phyloP scores from a whole-genome alignment of 805 yeast genomes.

The Kodamaea jinghongensis region DNA sequence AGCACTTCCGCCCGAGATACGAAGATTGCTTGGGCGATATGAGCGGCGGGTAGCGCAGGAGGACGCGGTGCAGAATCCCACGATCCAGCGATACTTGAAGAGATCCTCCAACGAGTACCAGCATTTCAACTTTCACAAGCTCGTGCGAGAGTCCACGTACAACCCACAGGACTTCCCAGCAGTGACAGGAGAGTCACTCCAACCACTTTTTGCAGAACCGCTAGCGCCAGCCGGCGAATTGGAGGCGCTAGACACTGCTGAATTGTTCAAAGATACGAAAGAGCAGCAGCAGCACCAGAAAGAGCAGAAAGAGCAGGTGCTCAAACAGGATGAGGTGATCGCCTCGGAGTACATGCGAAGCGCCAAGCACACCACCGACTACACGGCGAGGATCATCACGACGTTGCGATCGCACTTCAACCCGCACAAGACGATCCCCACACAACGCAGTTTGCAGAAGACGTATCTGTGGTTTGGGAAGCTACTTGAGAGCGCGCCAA shows the following conservation, averaged over 20 bases:
- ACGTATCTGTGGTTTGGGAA: conserved; percentile 30
- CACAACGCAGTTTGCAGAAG: conserved; percentile 11
- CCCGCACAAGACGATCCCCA: conserved; percentile 18
- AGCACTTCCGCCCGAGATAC: conserved; percentile 22
- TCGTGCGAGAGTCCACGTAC: conserved; percentile 11
- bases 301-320: background rate
- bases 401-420: conserved; percentile 24
- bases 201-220: conserved; percentile 21
- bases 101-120: conserved; percentile 19
- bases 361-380: conserved; percentile 19
- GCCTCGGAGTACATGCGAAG: conserved; percentile 11
- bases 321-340: conserved; percentile 2
- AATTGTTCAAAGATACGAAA: conserved; percentile 15
- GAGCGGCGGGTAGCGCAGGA: conserved; percentile 15
- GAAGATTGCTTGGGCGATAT: conserved; percentile 18
- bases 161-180: conserved; percentile 23
- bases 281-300: no score
- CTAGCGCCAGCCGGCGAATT: no score
- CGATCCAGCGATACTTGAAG: conserved; percentile 16
- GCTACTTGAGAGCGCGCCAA: conserved; percentile 28
- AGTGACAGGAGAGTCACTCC: conserved; percentile 16
- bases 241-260: no score
- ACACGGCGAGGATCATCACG: conserved; percentile 25
- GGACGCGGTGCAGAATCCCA: conserved; percentile 10
- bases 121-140: conserved; percentile 21